These are phyloP conservation scores for Earliella scabrosa DNA, from an alignment of 1,284 basidiomycete genomes.

Conservation along the genomic window DNA sequence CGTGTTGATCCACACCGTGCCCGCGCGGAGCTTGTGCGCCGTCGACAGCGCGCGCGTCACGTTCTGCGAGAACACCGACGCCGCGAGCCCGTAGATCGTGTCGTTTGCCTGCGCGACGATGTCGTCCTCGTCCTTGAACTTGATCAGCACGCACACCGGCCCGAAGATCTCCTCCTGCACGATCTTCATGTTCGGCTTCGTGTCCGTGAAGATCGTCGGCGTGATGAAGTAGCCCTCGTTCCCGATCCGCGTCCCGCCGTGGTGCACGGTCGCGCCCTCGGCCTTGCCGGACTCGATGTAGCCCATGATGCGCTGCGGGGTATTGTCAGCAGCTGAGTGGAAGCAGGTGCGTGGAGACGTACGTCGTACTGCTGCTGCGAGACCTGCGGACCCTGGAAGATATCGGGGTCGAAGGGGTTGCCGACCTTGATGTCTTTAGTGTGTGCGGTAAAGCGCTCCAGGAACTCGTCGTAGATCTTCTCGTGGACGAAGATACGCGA, in stretches of 20 bases:
- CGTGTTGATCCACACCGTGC: conserved; percentile 85
- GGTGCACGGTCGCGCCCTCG: conserved; percentile 81
- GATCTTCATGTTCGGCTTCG: conserved; percentile 82
- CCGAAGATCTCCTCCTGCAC: conserved; percentile 93
- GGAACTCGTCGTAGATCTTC: conserved; percentile 81
- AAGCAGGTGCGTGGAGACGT: conserved; percentile 10
- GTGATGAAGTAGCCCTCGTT: conserved; percentile 76
- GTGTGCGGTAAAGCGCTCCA: conserved; percentile 62
- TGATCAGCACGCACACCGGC: conserved; percentile 78
- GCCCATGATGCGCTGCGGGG: conserved; percentile 73
- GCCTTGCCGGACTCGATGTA: conserved; percentile 88
- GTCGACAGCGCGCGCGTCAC: conserved; percentile 76
- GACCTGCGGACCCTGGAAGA: conserved; percentile 90
- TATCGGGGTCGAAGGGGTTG: conserved; percentile 76
- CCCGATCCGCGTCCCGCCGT: conserved; percentile 80
- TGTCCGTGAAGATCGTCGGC: conserved; percentile 89
- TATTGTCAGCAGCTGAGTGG: neutral
- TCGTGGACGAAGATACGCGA: conserved; percentile 88
- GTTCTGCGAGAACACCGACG: conserved; percentile 85
- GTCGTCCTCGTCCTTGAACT: conserved; percentile 67
- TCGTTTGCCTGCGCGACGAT: conserved; percentile 85
- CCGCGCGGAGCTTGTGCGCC: conserved; percentile 81
- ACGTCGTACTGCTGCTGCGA: conserved; percentile 72
- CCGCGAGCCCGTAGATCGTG: conserved; percentile 80
- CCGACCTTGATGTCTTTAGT: conserved; percentile 68